Evolutionary conservation across 495 filamentous ascomycete species (phyloP), one percentile per base, ranked within the genome.

Genomic region (Penicillium steckii): DNA sequence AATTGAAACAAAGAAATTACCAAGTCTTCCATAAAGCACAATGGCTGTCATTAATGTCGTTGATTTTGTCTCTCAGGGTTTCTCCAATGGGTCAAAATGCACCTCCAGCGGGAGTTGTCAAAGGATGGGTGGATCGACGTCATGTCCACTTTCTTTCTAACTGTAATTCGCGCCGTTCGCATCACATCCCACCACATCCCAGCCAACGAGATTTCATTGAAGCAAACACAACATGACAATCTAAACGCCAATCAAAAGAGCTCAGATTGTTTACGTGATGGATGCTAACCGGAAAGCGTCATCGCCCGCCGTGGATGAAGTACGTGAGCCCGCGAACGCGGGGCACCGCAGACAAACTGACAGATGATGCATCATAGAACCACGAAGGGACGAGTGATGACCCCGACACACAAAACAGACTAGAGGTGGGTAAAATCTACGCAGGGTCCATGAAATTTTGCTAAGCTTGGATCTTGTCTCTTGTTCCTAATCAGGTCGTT

Each of bases 401-500:
- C 21, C 55, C 62, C 2, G 78, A 80, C 35, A 46, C 63, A 18
- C 74, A 75, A 50, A 72, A 78, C 50, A 73, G 74, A 12, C 62
- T 80, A 17, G 78, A 82, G 72, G 77, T 82, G 59, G 40, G 50
- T 22, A 8, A 13, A 40, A 10, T 26, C 9, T 17, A 18, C 3
- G 9, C 12, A 15, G 17, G 23, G 22, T n/a, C 17, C 13, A 3
- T 10, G 1, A 8, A 22, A 41, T 3, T 10, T 2, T 38, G 23
- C 18, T 46, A 30, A 21, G 23, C 5, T 23, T 15, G 29, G 17
- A 35, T 44, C 12, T 50, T 26, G 23, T 2, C 13, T 46, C 13
- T 10, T 21, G 2, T 18, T 26, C 33, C 17, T 4, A 5, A 30
- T 9, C 45, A 95, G 88, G 89, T 96, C 26, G 76, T 86, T 44